Percentiles rank a stretch among this genome's conserved stretches.
Conservation (phyloP, 2,329 filamentous ascomycete genomes). For the Sarocladium brachiariae region DNA sequence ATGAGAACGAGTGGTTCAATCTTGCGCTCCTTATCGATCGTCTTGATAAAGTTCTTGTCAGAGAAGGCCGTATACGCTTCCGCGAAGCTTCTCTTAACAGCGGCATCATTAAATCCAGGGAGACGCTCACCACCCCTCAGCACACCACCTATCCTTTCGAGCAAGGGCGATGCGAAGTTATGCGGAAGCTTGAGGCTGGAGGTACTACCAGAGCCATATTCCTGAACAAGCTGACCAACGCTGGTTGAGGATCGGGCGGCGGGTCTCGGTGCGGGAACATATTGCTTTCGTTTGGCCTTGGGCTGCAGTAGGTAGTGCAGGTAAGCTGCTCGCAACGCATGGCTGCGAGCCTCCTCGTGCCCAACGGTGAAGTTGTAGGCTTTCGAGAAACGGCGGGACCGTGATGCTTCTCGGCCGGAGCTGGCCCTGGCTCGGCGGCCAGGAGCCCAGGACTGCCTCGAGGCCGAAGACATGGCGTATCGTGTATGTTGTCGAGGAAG, state of each 20-base stretch:
- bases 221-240: conserved; percentile 81
- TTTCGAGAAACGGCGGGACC: conserved; percentile 38
- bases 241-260: conserved; percentile 59
- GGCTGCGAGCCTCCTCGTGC: conserved; percentile 82
- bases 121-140: conserved; percentile 75
- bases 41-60: conserved; percentile 78
- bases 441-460: conserved; percentile 34
- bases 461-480: conserved; percentile 42
- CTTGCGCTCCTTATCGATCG: conserved; percentile 87
- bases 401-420: conserved; percentile 25
- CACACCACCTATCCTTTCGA: conserved; percentile 74
- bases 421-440: conserved; percentile 1
- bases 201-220: conserved; percentile 56
- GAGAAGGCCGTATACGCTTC: conserved; percentile 92
- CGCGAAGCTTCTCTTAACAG: conserved; percentile 89
- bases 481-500: not conserved
- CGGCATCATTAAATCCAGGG: conserved; percentile 83
- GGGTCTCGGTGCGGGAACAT: conserved; percentile 61
- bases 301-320: conserved; percentile 91
- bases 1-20: conserved; percentile 91
- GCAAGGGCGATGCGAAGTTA: conserved; percentile 43
- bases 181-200: conserved; percentile 50
- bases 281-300: conserved; percentile 82
- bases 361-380: conserved; percentile 42
- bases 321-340: conserved; percentile 83